Evolutionary conservation across 176 grass and related monocot species (phyloP).

Genomic region (Lolium multiflorum): DNA sequence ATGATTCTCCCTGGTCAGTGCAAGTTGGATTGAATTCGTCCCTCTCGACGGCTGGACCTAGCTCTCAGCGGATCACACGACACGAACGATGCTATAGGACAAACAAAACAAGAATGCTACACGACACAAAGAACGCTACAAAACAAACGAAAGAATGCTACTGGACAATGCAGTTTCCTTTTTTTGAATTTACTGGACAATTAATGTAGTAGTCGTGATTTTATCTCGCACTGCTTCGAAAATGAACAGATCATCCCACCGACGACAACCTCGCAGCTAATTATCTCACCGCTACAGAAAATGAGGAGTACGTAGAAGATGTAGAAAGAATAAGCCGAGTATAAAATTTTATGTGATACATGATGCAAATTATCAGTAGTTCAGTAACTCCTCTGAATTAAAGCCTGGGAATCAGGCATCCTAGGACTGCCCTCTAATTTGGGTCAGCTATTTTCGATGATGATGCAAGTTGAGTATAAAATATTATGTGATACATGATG

Average conservation of each 20-base stretch:
- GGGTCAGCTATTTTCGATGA: no score
- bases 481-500: conserved; percentile 18
- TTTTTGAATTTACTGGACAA: no score
- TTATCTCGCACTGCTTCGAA: conserved; percentile 92
- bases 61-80: not conserved
- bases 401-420: no score
- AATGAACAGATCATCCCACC: conserved; percentile 89
- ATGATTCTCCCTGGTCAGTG: no score
- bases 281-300: conserved; percentile 64
- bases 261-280: conserved; percentile 73
- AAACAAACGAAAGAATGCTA: no score
- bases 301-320: not conserved
- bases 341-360: conserved; percentile 15
- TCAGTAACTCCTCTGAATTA: not conserved
- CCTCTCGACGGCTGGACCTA: not conserved
- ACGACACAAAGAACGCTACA: no score
- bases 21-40: not conserved
- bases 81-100: not conserved
- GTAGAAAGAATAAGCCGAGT: no score
- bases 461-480: not conserved
- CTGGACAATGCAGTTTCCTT: conserved; percentile 51
- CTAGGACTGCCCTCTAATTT: no score
- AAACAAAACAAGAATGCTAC: no score
- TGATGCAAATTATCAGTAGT: not conserved
- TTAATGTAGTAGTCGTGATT: conserved; percentile 83